phyloP scores from a whole-genome alignment of 176 grass and related monocot species.

The Eragrostis nindensis region DNA sequence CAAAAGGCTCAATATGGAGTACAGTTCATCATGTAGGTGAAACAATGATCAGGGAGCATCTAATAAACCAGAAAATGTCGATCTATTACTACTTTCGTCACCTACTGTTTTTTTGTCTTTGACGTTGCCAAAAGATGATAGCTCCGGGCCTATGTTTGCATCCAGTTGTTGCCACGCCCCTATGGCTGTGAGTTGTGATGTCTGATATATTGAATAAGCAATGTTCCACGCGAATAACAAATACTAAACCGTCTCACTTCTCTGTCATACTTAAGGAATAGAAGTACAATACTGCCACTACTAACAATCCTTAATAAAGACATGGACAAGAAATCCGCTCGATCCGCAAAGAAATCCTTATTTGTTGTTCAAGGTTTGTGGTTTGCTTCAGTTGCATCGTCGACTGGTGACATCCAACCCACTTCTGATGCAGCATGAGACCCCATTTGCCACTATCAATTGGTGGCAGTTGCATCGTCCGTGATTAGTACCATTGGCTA shows the following conservation, averaged over 20 bases:
- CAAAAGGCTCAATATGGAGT: not conserved
- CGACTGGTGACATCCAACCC: slow-evolving; percentile 2
- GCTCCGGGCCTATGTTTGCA: too few relatives aligned
- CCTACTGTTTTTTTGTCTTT: too few relatives aligned
- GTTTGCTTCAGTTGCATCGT: slow-evolving; percentile 1
- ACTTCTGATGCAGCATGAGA: slow-evolving; percentile 1
- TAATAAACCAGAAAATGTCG: too few relatives aligned
- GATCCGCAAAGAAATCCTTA: not conserved
- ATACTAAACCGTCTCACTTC: not conserved
- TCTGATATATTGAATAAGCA: not conserved
- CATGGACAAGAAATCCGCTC: not conserved
- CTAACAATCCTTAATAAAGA: slow-evolving; percentile 5
- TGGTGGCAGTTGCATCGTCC: slow-evolving; percentile 32
- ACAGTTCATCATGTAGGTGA: not conserved
- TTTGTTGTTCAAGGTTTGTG: slow-evolving; percentile 3
- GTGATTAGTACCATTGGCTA: not conserved
- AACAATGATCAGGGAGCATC: not conserved
- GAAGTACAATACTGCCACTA: too few relatives aligned
- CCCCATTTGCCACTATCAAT: not conserved
- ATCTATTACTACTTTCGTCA: too few relatives aligned
- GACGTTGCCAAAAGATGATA: too few relatives aligned
- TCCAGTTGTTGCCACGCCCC: too few relatives aligned
- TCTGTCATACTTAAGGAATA: slow-evolving; percentile 15
- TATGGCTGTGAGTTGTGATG: too few relatives aligned
- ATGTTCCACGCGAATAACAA: slow-evolving; percentile 11